Conservation (phyloP, 2,329 filamentous ascomycete genomes). For the Fusarium citri region DNA sequence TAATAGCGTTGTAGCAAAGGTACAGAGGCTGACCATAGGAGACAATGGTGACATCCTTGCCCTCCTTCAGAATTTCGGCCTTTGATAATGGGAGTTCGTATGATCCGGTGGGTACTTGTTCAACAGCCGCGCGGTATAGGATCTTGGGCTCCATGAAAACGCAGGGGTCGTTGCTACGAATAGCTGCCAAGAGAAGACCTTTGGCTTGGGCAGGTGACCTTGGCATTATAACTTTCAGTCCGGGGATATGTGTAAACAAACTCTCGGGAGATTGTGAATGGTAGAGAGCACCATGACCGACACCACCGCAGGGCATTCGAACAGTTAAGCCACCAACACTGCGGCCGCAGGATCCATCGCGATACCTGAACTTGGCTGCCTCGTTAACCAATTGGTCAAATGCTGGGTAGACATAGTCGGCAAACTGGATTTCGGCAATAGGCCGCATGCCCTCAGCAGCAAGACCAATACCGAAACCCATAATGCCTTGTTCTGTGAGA, state of each 20-base stretch:
- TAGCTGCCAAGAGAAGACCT: slow-evolving; percentile 81
- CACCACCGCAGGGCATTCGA: slow-evolving; percentile 89
- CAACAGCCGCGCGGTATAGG: slow-evolving; percentile 88
- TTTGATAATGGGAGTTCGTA: slow-evolving; percentile 89
- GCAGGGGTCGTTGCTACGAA: slow-evolving; percentile 85
- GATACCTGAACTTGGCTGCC: slow-evolving; percentile 87
- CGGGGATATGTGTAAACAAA: slow-evolving; percentile 89
- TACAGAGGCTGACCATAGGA: slow-evolving; percentile 93
- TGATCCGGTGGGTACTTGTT: slow-evolving; percentile 84
- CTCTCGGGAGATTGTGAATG: slow-evolving; percentile 92
- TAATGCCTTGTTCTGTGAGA: slow-evolving; percentile 91
- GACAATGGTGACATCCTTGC: slow-evolving; percentile 83
- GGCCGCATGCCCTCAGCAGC: slow-evolving; percentile 93
- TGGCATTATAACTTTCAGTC: slow-evolving; percentile 86
- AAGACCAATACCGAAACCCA: slow-evolving; percentile 91
- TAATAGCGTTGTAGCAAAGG: slow-evolving; percentile 81
- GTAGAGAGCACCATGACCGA: slow-evolving; percentile 88
- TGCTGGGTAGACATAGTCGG: slow-evolving; percentile 92
- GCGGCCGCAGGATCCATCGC: slow-evolving; percentile 69
- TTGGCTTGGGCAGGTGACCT: slow-evolving; percentile 90
- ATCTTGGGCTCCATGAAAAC: slow-evolving; percentile 96
- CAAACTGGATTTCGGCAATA: slow-evolving; percentile 94
- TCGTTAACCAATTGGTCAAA: slow-evolving; percentile 97
- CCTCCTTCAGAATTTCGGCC: slow-evolving; percentile 84
- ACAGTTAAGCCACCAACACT: slow-evolving; percentile 84